Percentiles rank a stretch among this genome's conserved stretches.
Evolutionary conservation across 208 protist species (phyloP).

Genomic region (Trypanosoma platydactyli): DNA sequence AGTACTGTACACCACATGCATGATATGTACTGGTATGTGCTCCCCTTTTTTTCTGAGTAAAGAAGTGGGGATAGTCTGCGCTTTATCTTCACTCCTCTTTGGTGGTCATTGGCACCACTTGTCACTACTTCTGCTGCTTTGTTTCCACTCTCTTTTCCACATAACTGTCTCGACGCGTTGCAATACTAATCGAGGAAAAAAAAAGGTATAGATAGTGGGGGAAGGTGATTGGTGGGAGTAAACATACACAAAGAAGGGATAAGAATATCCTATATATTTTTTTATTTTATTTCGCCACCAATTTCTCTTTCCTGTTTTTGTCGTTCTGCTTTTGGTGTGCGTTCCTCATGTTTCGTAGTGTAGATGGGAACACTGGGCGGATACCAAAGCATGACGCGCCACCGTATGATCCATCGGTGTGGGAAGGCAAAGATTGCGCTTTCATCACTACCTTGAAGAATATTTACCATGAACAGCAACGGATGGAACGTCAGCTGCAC

Average conservation of each 20-base stretch:
- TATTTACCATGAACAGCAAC: conserved; percentile 28
- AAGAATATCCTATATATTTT: not conserved
- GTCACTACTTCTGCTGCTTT: too few relatives aligned
- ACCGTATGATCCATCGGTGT: conserved; percentile 54
- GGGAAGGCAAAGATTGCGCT: conserved; percentile 51
- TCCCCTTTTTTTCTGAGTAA: too few relatives aligned
- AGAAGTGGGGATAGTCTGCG: too few relatives aligned
- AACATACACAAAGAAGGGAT: conserved; percentile 8
- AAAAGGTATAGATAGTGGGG: too few relatives aligned
- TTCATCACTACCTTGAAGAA: conserved; percentile 50
- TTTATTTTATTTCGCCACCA: not conserved
- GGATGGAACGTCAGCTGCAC: conserved; percentile 22
- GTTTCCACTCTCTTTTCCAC: too few relatives aligned
- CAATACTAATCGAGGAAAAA: too few relatives aligned
- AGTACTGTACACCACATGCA: too few relatives aligned
- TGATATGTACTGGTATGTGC: too few relatives aligned
- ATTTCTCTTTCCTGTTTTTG: not conserved
- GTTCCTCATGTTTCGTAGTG: conserved; percentile 1
- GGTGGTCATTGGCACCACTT: too few relatives aligned
- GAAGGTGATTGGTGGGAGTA: not conserved
- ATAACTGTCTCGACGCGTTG: too few relatives aligned
- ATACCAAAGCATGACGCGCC: conserved; percentile 64
- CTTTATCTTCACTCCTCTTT: too few relatives aligned
- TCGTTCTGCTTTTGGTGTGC: not conserved
- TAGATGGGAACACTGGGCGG: conserved; percentile 19